These are phyloP conservation scores for Saitozyma podzolica DNA, from an alignment of 768 basidiomycete genomes.

Conservation along the genomic window DNA sequence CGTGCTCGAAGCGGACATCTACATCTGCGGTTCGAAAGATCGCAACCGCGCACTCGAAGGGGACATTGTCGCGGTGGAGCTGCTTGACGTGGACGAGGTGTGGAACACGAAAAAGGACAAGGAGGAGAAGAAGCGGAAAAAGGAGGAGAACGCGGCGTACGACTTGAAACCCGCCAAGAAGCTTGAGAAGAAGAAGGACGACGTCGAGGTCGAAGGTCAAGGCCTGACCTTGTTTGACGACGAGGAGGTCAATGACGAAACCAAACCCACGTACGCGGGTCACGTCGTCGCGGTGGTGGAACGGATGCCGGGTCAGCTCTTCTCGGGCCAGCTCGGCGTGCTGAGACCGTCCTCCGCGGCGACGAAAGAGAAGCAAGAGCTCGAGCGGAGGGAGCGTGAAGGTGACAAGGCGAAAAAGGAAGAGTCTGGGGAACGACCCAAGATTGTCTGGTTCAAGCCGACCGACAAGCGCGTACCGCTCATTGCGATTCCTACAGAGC, in stretches of 20 bases:
- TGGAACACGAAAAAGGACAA: conserved; percentile 98
- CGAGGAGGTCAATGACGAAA: conserved; percentile 98
- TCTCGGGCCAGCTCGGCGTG: conserved; percentile 93
- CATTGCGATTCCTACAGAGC: conserved; percentile 98
- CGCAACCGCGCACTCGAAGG: conserved; percentile 97
- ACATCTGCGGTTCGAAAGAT: conserved; percentile 98
- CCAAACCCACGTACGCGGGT: conserved; percentile 96
- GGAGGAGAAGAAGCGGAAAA: conserved; percentile 99
- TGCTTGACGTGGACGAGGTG: conserved; percentile 96
- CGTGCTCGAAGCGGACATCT: conserved; percentile 96
- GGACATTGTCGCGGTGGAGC: conserved; percentile 93
- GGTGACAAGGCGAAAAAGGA: conserved; percentile 69
- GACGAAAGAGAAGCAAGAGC: conserved; percentile 98
- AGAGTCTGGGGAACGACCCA: conserved; percentile 71
- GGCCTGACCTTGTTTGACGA: conserved; percentile 95
- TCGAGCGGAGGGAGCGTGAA: conserved; percentile 94
- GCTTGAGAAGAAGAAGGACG: conserved; percentile 97
- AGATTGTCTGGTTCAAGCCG: conserved; percentile 99
- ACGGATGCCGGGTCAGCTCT: conserved; percentile 97
- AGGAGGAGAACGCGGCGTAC: conserved; percentile 97
- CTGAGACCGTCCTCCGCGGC: conserved; percentile 94
- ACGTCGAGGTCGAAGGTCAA: conserved; percentile 98
- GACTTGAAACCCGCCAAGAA: conserved; percentile 73
- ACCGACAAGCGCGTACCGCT: conserved; percentile 98
- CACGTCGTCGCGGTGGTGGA: conserved; percentile 99